phyloP scores from a whole-genome alignment of 2,329 filamentous ascomycete genomes.

The Dothidotthia symphoricarpi region DNA sequence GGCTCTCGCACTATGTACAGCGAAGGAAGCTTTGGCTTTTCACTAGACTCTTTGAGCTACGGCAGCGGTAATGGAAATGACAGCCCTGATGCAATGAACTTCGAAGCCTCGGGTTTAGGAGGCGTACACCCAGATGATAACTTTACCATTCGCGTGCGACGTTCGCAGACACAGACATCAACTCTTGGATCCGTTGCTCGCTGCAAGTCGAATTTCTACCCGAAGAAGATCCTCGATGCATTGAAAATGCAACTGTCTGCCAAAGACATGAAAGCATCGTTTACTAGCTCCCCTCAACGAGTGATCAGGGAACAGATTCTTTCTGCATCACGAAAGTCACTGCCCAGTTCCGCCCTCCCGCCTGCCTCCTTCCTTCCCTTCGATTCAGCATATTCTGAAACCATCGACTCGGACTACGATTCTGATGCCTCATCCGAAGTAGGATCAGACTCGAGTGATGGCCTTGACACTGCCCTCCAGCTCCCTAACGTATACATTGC shows the following conservation, averaged over 20 bases:
- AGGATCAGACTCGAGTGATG: constrained; percentile 17
- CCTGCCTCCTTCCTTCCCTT: constrained; percentile 46
- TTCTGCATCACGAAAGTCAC: constrained; percentile 65
- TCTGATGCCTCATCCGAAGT: constrained; percentile 39
- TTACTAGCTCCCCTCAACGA: constrained; percentile 8
- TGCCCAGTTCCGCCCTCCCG: constrained; percentile 47
- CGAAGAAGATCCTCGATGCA: constrained; percentile 36
- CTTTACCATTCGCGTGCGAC: constrained; percentile 53
- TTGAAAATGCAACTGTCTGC: constrained; percentile 20
- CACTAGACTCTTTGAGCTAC: constrained; percentile 28
- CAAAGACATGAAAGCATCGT: constrained; percentile 6
- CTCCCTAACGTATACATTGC: constrained; percentile 24
- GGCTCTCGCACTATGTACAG: constrained; percentile 32
- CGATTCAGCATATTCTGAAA: constrained; percentile 37
- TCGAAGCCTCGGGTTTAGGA: constrained; percentile 56
- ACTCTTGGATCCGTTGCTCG: background rate
- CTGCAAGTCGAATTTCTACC: constrained; percentile 20
- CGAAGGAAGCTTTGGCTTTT: constrained; percentile 40
- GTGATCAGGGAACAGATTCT: constrained; percentile 64
- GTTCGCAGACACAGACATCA: constrained; percentile 21
- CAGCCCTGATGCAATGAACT: constrained; percentile 31
- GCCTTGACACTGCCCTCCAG: constrained; percentile 27
- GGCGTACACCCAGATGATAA: constrained; percentile 60
- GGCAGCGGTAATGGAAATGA: constrained; percentile 22
- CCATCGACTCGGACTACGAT: constrained; percentile 38